These are phyloP conservation scores for Fusarium subglutinans DNA, from an alignment of 2,329 filamentous ascomycete genomes.

Conservation along the genomic window DNA sequence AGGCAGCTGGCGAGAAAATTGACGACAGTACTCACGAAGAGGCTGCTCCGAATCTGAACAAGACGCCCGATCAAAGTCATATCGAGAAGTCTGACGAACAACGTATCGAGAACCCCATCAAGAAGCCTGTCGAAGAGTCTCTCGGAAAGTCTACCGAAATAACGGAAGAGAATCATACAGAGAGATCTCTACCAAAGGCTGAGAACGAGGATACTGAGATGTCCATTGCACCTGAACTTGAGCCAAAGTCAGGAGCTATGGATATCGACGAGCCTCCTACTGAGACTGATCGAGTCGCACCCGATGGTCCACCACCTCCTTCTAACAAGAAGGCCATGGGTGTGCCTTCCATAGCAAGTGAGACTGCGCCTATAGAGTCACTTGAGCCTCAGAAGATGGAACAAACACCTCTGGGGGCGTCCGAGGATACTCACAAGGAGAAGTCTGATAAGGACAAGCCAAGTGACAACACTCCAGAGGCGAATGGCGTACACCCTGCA, in stretches of 20 bases:
- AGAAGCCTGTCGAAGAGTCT: neutral
- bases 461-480: neutral
- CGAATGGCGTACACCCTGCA: neutral
- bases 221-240: slow-evolving; percentile 29
- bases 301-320: slow-evolving; percentile 5
- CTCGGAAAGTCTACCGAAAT: neutral
- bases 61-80: neutral
- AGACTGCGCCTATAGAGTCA: neutral
- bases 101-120: neutral
- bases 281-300: slow-evolving; percentile 1
- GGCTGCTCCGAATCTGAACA: neutral
- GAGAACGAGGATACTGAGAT: neutral
- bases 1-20: neutral
- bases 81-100: neutral
- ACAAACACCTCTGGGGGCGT: neutral
- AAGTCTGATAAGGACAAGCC: neutral
- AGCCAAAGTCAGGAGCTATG: slow-evolving; percentile 54
- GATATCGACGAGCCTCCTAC: slow-evolving; percentile 47
- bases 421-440: neutral
- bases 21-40: neutral
- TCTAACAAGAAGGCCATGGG: slow-evolving; percentile 9
- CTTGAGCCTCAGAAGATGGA: neutral
- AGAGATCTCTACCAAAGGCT: neutral
- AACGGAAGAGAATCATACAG: neutral
- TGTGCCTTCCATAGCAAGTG: neutral